phyloP scores from a whole-genome alignment of 202 grass and related monocot genomes.

The Zoysia matrella region DNA sequence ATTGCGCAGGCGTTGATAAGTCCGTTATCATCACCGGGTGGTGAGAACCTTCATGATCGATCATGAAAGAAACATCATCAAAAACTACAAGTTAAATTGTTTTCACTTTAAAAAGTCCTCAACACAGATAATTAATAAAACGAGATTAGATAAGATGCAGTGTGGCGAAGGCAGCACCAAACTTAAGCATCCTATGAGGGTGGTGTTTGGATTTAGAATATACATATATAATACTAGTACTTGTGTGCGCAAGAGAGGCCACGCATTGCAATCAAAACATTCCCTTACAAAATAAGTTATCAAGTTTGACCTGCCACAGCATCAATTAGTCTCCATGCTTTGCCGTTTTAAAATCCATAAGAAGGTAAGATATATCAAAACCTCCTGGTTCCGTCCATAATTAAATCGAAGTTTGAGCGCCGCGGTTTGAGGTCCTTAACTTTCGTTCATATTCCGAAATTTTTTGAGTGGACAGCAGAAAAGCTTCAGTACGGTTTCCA shows the following conservation, averaged over 20 bases:
- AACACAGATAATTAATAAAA: background rate
- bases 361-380: constrained; percentile 11
- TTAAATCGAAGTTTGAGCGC: background rate
- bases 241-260: background rate
- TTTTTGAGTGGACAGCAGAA: background rate
- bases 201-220: constrained; percentile 42
- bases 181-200: constrained; percentile 45
- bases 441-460: constrained; percentile 11
- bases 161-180: constrained; percentile 43
- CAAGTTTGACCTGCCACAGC: constrained; percentile 42
- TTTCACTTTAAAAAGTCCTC: constrained; percentile 34
- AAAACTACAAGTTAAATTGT: constrained; percentile 18
- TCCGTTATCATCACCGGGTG: background rate
- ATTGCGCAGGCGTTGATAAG: constrained; percentile 40
- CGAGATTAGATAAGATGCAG: constrained; percentile 23
- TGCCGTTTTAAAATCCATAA: constrained; percentile 21
- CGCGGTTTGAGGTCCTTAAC: constrained; percentile 12
- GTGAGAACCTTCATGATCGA: constrained; percentile 37
- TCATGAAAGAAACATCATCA: constrained; percentile 13
- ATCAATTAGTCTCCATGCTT: constrained; percentile 4
- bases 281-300: constrained; percentile 42
- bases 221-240: background rate
- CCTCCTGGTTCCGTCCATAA: constrained; percentile 5
- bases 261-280: constrained; percentile 22
- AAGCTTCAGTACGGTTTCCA: constrained; percentile 6